Evolutionary conservation across 495 filamentous ascomycete genomes (phyloP).

Genomic region (Daldinia bambusicola): DNA sequence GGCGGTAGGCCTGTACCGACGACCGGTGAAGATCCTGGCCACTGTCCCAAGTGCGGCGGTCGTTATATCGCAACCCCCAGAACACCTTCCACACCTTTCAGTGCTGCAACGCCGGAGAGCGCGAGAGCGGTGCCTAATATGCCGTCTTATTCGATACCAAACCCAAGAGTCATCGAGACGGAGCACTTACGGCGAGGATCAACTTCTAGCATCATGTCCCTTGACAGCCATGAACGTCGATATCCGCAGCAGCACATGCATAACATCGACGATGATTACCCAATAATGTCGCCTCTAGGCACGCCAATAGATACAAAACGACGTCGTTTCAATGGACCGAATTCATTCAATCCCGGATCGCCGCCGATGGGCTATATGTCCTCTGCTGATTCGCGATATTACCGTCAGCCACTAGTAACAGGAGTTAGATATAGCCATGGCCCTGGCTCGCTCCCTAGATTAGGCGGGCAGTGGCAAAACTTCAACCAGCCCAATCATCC

Average conservation of each 20-base stretch:
- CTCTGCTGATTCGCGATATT: constrained; percentile 38
- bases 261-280: constrained; percentile 57
- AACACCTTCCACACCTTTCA: constrained; percentile 63
- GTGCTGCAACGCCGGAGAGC: constrained; percentile 45
- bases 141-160: constrained; percentile 40
- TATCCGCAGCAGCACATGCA: constrained; percentile 45
- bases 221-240: constrained; percentile 43
- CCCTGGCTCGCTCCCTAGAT: constrained; percentile 37
- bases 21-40: constrained; percentile 56
- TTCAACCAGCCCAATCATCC: constrained; percentile 35
- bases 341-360: constrained; percentile 42
- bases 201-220: constrained; percentile 35
- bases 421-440: constrained; percentile 40
- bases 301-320: constrained; percentile 66
- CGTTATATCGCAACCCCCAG: constrained; percentile 68
- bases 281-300: constrained; percentile 48
- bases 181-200: constrained; percentile 49
- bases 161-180: constrained; percentile 39
- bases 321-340: constrained; percentile 59
- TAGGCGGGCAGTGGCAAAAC: constrained; percentile 37
- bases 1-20: constrained; percentile 48
- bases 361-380: constrained; percentile 42
- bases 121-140: constrained; percentile 36
- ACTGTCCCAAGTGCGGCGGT: constrained; percentile 72
- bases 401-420: constrained; percentile 39